Evolutionary conservation across 164 flowering plant species (phyloP).

Genomic region (Aristolochia fimbriata): DNA sequence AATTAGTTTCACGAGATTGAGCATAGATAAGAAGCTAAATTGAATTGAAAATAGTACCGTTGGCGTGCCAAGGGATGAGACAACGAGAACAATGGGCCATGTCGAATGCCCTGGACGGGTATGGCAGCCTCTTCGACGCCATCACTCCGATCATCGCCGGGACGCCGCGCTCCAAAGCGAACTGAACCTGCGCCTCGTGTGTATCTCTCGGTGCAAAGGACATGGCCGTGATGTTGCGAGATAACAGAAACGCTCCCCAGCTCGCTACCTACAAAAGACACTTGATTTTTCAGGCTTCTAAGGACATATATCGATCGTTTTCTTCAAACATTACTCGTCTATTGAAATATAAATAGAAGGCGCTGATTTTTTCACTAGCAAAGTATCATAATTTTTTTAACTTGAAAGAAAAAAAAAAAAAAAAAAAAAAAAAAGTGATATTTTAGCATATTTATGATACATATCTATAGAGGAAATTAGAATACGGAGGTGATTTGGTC

Average conservation of each 20-base stretch:
- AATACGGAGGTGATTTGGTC: not conserved
- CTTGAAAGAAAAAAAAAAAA: no score
- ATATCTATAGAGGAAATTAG: no score
- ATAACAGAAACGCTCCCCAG: slow-evolving; percentile 79
- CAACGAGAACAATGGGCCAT: slow-evolving; percentile 98
- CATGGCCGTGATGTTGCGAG: slow-evolving; percentile 51
- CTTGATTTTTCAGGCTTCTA: no score
- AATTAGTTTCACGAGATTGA: not conserved
- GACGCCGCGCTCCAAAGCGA: slow-evolving; percentile 89
- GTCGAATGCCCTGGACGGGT: slow-evolving; percentile 87
- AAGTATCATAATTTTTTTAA: no score
- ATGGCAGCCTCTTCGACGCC: slow-evolving; percentile 76
- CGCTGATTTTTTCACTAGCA: no score
- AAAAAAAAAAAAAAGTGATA: not conserved
- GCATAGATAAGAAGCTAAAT: not conserved
- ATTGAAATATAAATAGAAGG: no score
- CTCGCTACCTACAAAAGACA: slow-evolving; percentile 67
- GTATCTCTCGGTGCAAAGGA: slow-evolving; percentile 93
- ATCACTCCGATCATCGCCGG: slow-evolving; percentile 91
- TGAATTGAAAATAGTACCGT: slow-evolving; percentile 26
- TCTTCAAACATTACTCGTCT: not conserved
- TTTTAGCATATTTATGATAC: not conserved
- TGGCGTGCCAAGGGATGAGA: slow-evolving; percentile 82
- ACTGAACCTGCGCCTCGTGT: slow-evolving; percentile 91
- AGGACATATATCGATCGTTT: no score